These are phyloP conservation scores for Oryza glaberrima DNA, from an alignment of 176 grass and related monocot species.

Conservation along the genomic window DNA sequence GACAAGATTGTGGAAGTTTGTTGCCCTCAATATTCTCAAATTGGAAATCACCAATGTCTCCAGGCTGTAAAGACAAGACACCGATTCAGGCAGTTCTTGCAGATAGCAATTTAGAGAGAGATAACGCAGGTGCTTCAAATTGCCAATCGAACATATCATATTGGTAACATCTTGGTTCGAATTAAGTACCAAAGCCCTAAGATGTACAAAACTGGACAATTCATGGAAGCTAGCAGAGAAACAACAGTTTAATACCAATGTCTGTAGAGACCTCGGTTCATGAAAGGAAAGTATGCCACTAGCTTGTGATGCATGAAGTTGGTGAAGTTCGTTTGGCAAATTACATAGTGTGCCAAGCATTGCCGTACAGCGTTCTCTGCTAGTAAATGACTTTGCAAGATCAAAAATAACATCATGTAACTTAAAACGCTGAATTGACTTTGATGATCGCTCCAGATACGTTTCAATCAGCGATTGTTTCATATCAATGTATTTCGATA, in stretches of 20 bases:
- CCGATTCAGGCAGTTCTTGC: slow-evolving; percentile 8
- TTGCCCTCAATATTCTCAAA: background rate
- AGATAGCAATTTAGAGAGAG: background rate
- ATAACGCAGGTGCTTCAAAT: slow-evolving; percentile 41
- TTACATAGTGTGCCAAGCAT: too few species aligned
- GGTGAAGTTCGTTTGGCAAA: too few species aligned
- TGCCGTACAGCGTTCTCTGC: too few species aligned
- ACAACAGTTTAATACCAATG: background rate
- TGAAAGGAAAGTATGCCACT: too few species aligned
- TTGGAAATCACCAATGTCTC: slow-evolving; percentile 32
- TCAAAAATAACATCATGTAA: slow-evolving; percentile 62
- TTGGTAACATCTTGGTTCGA: background rate
- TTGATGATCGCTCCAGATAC: background rate
- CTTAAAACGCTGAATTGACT: background rate
- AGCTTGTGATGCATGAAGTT: too few species aligned
- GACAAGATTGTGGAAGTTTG: slow-evolving; percentile 5
- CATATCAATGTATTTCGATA: too few species aligned
- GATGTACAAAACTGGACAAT: slow-evolving; percentile 1
- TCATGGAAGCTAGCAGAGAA: background rate
- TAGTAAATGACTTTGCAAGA: slow-evolving; percentile 42
- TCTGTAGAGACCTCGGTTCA: background rate
- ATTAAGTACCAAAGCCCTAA: slow-evolving; percentile 28
- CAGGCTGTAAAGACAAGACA: slow-evolving; percentile 43
- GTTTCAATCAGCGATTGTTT: background rate
- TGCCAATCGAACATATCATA: slow-evolving; percentile 10